Conservation (phyloP, 371 early-diverging fungal species). For the Syncephalastrum contaminatum region DNA sequence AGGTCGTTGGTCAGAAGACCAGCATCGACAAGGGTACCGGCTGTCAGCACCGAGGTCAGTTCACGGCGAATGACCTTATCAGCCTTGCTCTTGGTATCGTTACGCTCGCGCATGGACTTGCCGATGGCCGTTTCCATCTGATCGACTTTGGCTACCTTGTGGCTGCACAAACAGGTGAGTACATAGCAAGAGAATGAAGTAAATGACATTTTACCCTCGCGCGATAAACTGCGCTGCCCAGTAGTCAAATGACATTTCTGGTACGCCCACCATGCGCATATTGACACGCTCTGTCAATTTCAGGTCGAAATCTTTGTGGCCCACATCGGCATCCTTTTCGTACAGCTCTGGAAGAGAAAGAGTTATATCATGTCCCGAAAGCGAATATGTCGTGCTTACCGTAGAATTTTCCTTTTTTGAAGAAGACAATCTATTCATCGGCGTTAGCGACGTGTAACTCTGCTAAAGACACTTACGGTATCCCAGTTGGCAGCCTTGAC, state of each 20-base stretch:
- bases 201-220: slow-evolving; percentile 66
- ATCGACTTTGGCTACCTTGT: slow-evolving; percentile 97
- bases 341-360: slow-evolving; percentile 79
- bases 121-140: slow-evolving; percentile 97
- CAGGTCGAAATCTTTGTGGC: slow-evolving; percentile 95
- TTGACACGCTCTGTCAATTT: slow-evolving; percentile 96
- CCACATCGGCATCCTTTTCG: slow-evolving; percentile 99
- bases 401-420: slow-evolving; percentile 99
- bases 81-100: slow-evolving; percentile 44
- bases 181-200: neutral
- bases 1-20: slow-evolving; percentile 85
- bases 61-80: slow-evolving; percentile 96
- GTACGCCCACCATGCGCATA: slow-evolving; percentile 99
- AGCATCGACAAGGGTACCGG: slow-evolving; percentile 93
- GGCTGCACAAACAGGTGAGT: slow-evolving; percentile 13
- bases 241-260: slow-evolving; percentile 92
- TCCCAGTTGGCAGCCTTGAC: slow-evolving; percentile 97
- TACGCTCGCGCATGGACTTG: slow-evolving; percentile 92
- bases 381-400: slow-evolving; percentile 36
- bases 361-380: neutral
- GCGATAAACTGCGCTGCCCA: slow-evolving; percentile 98
- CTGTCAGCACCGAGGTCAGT: slow-evolving; percentile 91
- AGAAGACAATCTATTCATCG: slow-evolving; percentile 81
- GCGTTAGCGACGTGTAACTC: neutral
- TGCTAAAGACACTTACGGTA: slow-evolving; percentile 54